These are phyloP conservation scores for Nicotiana tabacum DNA, from an alignment of 257 asterid genomes.

Conservation along the genomic window DNA sequence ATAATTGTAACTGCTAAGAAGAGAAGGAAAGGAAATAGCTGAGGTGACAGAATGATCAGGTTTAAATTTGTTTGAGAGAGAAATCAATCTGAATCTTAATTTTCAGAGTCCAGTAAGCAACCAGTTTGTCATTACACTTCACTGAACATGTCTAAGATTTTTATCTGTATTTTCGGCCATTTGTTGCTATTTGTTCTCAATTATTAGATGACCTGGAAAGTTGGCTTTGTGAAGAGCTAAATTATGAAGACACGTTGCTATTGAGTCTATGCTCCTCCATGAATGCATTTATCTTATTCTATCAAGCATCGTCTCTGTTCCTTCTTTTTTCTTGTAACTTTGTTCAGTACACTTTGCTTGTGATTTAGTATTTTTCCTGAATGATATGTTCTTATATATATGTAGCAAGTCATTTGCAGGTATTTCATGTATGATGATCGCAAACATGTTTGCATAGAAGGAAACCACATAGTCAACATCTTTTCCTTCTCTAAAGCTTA, in stretches of 20 bases:
- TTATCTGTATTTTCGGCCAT: neutral
- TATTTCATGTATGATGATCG: slow-evolving; percentile 96
- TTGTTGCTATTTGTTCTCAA: neutral
- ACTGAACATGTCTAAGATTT: neutral
- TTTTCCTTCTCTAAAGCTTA: slow-evolving; percentile 97
- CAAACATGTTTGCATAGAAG: slow-evolving; percentile 77
- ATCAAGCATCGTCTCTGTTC: neutral
- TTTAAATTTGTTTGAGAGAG: neutral
- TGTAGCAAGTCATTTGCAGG: slow-evolving; percentile 37
- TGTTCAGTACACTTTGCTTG: neutral
- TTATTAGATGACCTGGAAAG: neutral
- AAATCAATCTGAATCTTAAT: neutral
- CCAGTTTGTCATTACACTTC: neutral
- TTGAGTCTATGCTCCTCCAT: neutral
- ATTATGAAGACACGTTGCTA: neutral
- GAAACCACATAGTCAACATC: slow-evolving; percentile 68
- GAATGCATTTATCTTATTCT: neutral
- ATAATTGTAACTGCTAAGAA: neutral
- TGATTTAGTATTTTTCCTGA: neutral
- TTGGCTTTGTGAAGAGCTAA: neutral
- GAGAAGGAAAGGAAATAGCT: neutral
- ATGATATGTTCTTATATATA: neutral
- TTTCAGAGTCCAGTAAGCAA: neutral
- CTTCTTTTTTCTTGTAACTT: neutral
- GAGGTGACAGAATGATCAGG: neutral